Base-by-base conservation (phyloP, 2,329 filamentous ascomycete genomes). In the Diaporthe longicolla region DNA sequence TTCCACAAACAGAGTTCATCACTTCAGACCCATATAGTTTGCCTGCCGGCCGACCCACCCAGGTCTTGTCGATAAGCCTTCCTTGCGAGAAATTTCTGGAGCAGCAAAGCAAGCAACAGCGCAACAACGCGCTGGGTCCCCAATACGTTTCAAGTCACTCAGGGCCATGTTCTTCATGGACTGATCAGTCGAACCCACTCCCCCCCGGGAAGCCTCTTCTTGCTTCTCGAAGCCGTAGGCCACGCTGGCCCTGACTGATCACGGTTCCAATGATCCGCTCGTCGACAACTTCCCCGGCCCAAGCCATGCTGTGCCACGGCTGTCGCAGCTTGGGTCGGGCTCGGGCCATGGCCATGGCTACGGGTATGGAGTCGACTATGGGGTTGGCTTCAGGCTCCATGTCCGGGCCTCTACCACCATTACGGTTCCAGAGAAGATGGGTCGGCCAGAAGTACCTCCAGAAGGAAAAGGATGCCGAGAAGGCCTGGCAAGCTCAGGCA, bases 401-500 rank as follows among this genome's bases (percentile, higher is more conserved):
- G 4, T 52, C n/a, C 40, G 45, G 13, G 26, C 10, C 69, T 5
- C 19, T 65, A 6, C 63, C 57, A 19, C 45, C 70, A 0, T 71
- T 71, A n/a, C 71, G 17, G 9, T 26, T 77, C 40, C 79, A 79
- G 61, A 75, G 76, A 21, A 83, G 87, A 76, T 79, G 79, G 55
- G 78, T 89, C 45, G 79, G 86, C 55, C 80, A 79, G 40, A 85
- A 84, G 45, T 86, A 84, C 40, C 73, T 88, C 32, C 79, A 78
- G 8, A 91, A 89, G 78, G 78, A 84, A 5, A 79, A 79, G 0
- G 79, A 80, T 1, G 87, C 86, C 10, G 79, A 85, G 15, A 75
- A 81, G 54, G 79, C 84, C 26, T 93, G 91, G 90, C 77, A 83
- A 21, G 76, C 82, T 59, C 82, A 82, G 69, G 89, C 89, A 4